Evolutionary conservation across 345 rosid genomes (phyloP), one percentile per base, ranked within the genome.

Genomic region (Brassica cretica): DNA sequence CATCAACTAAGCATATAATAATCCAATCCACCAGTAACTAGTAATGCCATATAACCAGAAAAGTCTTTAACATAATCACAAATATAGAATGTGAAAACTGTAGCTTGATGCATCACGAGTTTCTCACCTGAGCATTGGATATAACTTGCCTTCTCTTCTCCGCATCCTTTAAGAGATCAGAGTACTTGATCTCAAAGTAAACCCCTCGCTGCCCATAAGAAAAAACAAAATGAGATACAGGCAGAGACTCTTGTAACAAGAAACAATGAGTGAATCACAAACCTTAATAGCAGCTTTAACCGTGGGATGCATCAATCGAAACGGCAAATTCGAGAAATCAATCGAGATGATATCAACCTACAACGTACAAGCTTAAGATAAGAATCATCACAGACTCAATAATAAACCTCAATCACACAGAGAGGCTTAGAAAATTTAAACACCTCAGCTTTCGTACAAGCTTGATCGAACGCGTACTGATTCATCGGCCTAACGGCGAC

Each of bases 21-120:
- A 97, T 88, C 94, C 97, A 91, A 73, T 89, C 91, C 72, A 95
- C 91, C 73, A 93, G 69, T 78, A 90, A 80, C 99, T 91, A 82
- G 11, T 82, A 56, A 80, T 5, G 69, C 35, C 30, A 70, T 59
- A 30, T 49, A 8, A 44, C 18, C 16, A 60, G 64, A 37, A 41
- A 66, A 53, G n/a, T 49, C 70, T 41, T 11, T 35, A 41, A 41
- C 68, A 29, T 11, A 14, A 59, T 41, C 16, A 49, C 18, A 49
- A 49, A 49, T 49, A 49, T 49, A 49, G 18, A 49, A 49, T 46
- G 6, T 4, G 55, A 5, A 4, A 49, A 49, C 7, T 62, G 75
- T 64, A 51, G 8, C 8, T 49, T 61, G 5, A 49, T 53, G 61
- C 37, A 74, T 39, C 68, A 64, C 10, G 64, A 53, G 8, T 78